Evolutionary conservation across 805 yeast species (phyloP), one percentile per base, ranked within the genome.

Genomic region (Candida piceae): DNA sequence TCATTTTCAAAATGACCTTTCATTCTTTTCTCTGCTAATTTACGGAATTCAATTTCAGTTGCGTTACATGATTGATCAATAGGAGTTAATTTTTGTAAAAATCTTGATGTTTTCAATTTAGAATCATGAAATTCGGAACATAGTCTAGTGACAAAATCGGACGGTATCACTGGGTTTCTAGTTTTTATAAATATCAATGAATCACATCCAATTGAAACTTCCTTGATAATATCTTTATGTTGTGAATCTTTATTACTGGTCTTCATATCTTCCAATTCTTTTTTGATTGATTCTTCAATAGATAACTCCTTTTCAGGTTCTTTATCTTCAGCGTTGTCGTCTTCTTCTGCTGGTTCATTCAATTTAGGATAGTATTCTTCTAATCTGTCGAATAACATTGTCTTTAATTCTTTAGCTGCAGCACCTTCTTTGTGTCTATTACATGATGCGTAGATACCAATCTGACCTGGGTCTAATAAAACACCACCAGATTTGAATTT

Each of bases 401-500:
- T 58, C 42, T 74, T 67, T 48, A 88, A 62, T 56, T 88, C 97
- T 44, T 76, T 77, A n/a, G 81, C 72, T 42, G 94, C 86, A 36
- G 73, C 78, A 36, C 70, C 70, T 57, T 93, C 98, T 41, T 80
- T 78, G 26, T 83, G 82, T 49, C 96, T 71, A 34, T 78, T 75
- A 59, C 97, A 90, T 0, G 97, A 84, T 10, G 88, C 95, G 60
- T 84, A 93, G 1, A 93, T 70, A 0, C 98, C 98, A 26, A 80
- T 65, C 37, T 93, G 84, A 27, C 82, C 82, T 0, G 96, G 95
- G 51, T 89, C 96, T 15, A 89, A 60, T 36, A 76, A 64, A 2
- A 64, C 53, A 15, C 68, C 64, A 16, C 69, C 64, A 5, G 56
- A 45, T 48, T 73, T 74, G 58, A 65, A 75, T 58, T 66, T 63